phyloP scores from a whole-genome alignment of 1,284 basidiomycete genomes.

The Somion occarium region DNA sequence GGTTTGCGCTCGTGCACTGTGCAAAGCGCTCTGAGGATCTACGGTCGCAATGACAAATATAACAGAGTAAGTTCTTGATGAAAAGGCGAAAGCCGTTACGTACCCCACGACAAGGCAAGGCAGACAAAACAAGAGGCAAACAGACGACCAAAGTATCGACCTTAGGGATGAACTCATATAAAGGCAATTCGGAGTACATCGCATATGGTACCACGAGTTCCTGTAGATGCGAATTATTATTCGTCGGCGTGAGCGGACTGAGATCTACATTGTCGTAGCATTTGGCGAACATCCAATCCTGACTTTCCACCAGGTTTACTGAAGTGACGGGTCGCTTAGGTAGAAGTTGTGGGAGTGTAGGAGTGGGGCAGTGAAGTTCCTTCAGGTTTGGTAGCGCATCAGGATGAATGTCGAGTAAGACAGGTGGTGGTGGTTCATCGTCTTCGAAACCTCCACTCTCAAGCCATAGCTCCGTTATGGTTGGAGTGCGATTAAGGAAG shows the following conservation, averaged over 20 bases:
- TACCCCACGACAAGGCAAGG: neutral
- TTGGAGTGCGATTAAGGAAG: conserved; percentile 8
- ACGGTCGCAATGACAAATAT: no score
- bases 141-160: neutral
- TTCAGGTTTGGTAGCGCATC: conserved; percentile 8
- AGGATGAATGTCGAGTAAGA: neutral
- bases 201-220: conserved; percentile 9
- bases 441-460: neutral
- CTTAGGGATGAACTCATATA: neutral
- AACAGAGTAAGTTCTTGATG: neutral
- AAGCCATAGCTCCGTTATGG: conserved; percentile 8
- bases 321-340: neutral
- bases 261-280: neutral
- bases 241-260: neutral
- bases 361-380: conserved; percentile 7
- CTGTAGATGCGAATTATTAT: neutral
- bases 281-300: conserved; percentile 10
- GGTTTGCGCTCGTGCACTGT: neutral
- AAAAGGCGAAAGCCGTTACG: neutral
- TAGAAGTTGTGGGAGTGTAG: conserved; percentile 5
- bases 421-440: neutral
- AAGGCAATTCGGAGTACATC: neutral
- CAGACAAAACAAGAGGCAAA: neutral
- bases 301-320: conserved; percentile 7
- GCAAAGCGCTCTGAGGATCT: conserved; percentile 7